These are phyloP conservation scores for Przewalskia tangutica DNA, from an alignment of 257 asterid genomes.

Conservation along the genomic window DNA sequence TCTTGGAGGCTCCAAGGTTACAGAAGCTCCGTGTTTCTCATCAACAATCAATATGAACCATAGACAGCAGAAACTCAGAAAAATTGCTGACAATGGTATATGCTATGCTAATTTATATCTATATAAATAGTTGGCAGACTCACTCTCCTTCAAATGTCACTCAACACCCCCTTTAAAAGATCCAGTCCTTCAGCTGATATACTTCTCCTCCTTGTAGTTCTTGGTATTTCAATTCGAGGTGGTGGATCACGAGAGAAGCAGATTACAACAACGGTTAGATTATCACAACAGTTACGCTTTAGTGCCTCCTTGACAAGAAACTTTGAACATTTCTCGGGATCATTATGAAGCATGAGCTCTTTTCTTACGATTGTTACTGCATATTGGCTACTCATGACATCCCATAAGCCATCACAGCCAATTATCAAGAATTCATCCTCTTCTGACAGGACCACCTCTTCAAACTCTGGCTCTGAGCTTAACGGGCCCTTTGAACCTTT, in stretches of 20 bases:
- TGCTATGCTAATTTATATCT: not conserved
- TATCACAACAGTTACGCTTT: conserved; percentile 34
- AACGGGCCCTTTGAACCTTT: conserved; percentile 56
- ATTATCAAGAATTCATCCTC: conserved; percentile 84
- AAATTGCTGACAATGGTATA: conserved; percentile 7
- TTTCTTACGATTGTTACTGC: conserved; percentile 80
- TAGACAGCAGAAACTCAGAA: conserved; percentile 19
- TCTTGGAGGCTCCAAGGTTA: not conserved
- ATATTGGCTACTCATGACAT: conserved; percentile 84
- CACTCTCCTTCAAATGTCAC: conserved; percentile 16
- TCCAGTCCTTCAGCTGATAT: conserved; percentile 45
- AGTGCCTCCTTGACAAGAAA: conserved; percentile 51
- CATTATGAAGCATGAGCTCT: conserved; percentile 71
- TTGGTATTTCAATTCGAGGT: conserved; percentile 30
- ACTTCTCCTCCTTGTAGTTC: conserved; percentile 30
- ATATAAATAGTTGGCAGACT: not conserved
- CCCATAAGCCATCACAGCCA: conserved; percentile 91
- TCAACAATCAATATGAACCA: not conserved
- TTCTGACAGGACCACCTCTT: conserved; percentile 49
- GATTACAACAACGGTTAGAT: conserved; percentile 26
- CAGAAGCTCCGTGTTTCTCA: not conserved
- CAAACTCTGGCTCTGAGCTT: conserved; percentile 73
- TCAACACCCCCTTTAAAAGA: conserved; percentile 34
- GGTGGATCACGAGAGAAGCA: conserved; percentile 42
- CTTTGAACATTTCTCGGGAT: conserved; percentile 57